Percentiles rank a stretch among this genome's conserved stretches.
These are phyloP conservation scores for Phytophthora fragariae DNA, from an alignment of 352 stramenopile species.

Conservation along the genomic window DNA sequence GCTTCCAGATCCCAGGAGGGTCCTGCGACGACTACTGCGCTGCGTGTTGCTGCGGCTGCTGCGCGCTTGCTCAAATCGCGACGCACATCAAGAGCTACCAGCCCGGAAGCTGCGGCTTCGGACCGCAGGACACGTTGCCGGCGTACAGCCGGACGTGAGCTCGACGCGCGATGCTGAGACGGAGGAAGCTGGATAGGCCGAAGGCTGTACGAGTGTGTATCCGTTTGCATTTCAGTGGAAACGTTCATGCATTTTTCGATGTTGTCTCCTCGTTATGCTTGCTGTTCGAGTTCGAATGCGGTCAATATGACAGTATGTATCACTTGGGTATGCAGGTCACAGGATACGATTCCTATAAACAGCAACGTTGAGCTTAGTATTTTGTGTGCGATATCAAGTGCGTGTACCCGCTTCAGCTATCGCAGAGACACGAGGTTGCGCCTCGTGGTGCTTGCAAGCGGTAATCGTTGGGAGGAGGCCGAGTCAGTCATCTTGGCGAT, in stretches of 20 bases:
- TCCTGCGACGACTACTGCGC: conserved; percentile 22
- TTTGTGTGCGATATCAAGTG: background rate
- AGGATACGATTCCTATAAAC: background rate
- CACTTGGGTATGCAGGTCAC: background rate
- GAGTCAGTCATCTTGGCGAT: background rate
- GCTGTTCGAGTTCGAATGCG: too few species aligned
- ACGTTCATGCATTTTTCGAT: background rate
- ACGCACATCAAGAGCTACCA: conserved; percentile 55
- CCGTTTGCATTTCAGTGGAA: background rate
- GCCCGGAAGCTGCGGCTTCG: conserved; percentile 42
- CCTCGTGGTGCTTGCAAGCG: background rate
- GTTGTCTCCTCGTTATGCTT: background rate
- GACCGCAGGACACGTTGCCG: conserved; percentile 33
- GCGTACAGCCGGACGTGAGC: conserved; percentile 7
- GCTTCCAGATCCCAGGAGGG: conserved; percentile 21
- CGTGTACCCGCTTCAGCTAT: background rate
- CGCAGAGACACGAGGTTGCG: background rate
- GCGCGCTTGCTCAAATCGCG: conserved; percentile 51
- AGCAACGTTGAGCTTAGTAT: too few species aligned
- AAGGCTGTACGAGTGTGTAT: background rate
- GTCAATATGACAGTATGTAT: too few species aligned
- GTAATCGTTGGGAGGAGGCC: background rate
- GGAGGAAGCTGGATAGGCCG: background rate
- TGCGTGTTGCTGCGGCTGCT: conserved; percentile 34
- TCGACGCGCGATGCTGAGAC: background rate